These are phyloP conservation scores for Debaryomycetaceae sp. DNA, from an alignment of 1,139 yeast genomes.

Conservation along the genomic window DNA sequence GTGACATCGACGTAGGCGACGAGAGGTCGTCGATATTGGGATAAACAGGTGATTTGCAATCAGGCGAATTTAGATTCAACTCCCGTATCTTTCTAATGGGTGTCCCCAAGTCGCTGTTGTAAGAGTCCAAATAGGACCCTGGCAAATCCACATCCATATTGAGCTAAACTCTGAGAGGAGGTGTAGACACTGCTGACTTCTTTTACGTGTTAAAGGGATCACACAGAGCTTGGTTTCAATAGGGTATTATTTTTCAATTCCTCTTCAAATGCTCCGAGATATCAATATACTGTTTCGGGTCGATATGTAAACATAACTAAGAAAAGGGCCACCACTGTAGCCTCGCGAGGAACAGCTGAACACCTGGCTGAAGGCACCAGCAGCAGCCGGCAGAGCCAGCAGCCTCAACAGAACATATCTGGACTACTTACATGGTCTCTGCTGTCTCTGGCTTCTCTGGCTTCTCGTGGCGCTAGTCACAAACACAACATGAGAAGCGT, in stretches of 20 bases:
- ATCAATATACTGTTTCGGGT: conserved; percentile 2
- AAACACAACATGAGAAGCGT: no score
- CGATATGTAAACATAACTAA: conserved; percentile 2
- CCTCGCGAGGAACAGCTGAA: no score
- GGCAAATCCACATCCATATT: conserved; percentile 6
- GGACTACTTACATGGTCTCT: no score
- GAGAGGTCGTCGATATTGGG: conserved; percentile 13
- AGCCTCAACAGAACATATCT: no score
- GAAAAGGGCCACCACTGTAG: not conserved
- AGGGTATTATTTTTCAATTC: not conserved
- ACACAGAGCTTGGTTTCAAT: not conserved
- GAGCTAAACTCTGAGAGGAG: not conserved
- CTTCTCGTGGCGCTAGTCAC: no score
- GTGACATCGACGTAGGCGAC: conserved; percentile 4
- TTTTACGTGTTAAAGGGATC: no score
- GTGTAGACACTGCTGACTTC: no score
- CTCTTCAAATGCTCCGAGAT: not conserved
- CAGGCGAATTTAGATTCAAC: conserved; percentile 33
- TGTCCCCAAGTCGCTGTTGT: conserved; percentile 22
- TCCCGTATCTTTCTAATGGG: conserved; percentile 39
- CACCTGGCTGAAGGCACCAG: no score
- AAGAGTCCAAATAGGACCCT: conserved; percentile 8
- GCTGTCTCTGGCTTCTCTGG: no score
- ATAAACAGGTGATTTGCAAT: conserved; percentile 13
- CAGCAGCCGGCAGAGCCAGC: no score